A percentile compares a stretch with the other conserved stretches of the same genome.
phyloP scores from a whole-genome alignment of 2,329 filamentous ascomycete genomes.

The Trichophyton simii region DNA sequence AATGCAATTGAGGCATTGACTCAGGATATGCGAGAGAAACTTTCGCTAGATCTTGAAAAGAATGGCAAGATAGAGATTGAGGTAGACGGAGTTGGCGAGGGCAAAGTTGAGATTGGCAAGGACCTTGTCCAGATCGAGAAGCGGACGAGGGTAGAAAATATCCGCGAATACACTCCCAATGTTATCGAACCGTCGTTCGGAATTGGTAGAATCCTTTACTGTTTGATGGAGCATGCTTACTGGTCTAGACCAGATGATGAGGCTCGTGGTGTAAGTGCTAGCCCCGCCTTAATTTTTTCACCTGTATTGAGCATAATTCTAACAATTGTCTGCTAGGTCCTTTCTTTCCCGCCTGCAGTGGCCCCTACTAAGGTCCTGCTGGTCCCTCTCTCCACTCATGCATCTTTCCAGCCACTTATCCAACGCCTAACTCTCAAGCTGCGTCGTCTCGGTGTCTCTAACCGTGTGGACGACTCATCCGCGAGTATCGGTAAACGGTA shows the following conservation, averaged over 20 bases:
- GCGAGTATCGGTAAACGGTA: conserved; percentile 93
- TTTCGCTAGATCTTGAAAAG: conserved; percentile 60
- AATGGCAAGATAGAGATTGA: conserved; percentile 65
- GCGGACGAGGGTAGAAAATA: conserved; percentile 67
- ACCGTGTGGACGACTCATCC: conserved; percentile 76
- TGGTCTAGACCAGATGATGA: conserved; percentile 81
- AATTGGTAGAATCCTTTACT: conserved; percentile 88
- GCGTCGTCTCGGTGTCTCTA: conserved; percentile 64
- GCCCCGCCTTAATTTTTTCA: background rate
- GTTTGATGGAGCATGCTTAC: conserved; percentile 86
- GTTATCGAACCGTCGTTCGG: conserved; percentile 97
- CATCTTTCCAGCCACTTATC: conserved; percentile 67
- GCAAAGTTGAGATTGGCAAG: conserved; percentile 65
- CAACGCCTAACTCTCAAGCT: conserved; percentile 62
- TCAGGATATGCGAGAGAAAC: conserved; percentile 69
- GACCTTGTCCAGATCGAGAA: conserved; percentile 77
- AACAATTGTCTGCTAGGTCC: conserved; percentile 36
- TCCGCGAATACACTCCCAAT: conserved; percentile 85
- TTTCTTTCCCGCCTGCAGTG: conserved; percentile 62
- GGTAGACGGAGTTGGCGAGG: conserved; percentile 53
- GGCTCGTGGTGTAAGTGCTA: conserved; percentile 65
- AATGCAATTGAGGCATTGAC: conserved; percentile 60
- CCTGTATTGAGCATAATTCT: background rate
- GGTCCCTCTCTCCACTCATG: conserved; percentile 71
- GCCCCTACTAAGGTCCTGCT: conserved; percentile 94